Conservation (phyloP, 2,329 filamentous ascomycete genomes). For the Metarhizium robertsii region DNA sequence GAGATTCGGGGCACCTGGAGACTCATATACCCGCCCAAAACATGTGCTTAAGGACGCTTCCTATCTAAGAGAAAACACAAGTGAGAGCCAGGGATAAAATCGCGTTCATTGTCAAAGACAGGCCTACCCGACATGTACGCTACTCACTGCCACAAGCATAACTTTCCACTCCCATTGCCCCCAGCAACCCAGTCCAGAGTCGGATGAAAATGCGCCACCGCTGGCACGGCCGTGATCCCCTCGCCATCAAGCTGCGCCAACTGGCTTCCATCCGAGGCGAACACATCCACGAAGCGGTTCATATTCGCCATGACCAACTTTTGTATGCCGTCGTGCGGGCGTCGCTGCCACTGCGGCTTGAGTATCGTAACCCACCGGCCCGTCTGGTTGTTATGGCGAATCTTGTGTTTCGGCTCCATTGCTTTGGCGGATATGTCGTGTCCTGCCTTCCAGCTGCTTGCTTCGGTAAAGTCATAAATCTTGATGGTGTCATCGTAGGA, state of each 20-base stretch:
- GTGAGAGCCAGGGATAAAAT: background rate
- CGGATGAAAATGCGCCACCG: conserved; percentile 84
- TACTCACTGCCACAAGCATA: conserved; percentile 76
- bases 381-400: conserved; percentile 91
- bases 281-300: conserved; percentile 95
- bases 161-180: conserved; percentile 83
- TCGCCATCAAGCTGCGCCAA: conserved; percentile 81
- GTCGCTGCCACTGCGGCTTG: conserved; percentile 81
- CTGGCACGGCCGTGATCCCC: conserved; percentile 87
- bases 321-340: conserved; percentile 68
- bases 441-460: conserved; percentile 48
- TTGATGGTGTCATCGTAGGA: conserved; percentile 95
- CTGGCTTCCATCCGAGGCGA: conserved; percentile 71
- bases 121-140: background rate
- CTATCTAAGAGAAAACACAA: background rate
- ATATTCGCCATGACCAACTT: conserved; percentile 94
- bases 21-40: no score
- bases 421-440: conserved; percentile 47
- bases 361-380: conserved; percentile 82
- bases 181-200: conserved; percentile 85
- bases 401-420: conserved; percentile 59
- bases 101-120: background rate
- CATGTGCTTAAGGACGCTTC: no score
- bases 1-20: no score
- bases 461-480: conserved; percentile 68